These are phyloP conservation scores for Fusarium sacchari DNA, from an alignment of 2,329 filamentous ascomycete genomes.

Conservation along the genomic window DNA sequence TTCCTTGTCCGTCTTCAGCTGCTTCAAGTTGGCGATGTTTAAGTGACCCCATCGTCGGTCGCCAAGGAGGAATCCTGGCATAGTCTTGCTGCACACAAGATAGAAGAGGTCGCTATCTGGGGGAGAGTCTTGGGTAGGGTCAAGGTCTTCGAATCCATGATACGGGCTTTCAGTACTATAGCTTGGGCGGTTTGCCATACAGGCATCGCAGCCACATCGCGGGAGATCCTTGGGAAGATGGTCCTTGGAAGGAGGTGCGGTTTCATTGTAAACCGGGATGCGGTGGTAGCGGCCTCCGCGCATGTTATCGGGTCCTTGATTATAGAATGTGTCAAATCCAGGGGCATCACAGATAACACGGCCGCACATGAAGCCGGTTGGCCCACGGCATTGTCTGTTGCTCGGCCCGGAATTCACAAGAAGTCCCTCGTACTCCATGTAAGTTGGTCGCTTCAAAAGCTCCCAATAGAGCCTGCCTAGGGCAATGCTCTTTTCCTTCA, in stretches of 20 bases:
- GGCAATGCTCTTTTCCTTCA: constrained; percentile 51
- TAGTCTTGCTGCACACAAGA: constrained; percentile 54
- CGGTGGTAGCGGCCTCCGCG: constrained; percentile 26
- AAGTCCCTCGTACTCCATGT: constrained; percentile 58
- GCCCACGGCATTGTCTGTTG: constrained; percentile 42
- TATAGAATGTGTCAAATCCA: constrained; percentile 51
- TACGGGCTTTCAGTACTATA: constrained; percentile 47
- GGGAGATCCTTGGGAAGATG: constrained; percentile 54
- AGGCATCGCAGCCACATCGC: constrained; percentile 55
- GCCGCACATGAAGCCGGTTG: constrained; percentile 52
- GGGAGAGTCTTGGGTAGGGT: constrained; percentile 49
- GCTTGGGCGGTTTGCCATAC: constrained; percentile 38
- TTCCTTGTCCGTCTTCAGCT: constrained; percentile 56
- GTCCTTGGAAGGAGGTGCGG: constrained; percentile 42
- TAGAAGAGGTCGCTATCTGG: constrained; percentile 57
- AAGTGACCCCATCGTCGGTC: constrained; percentile 58
- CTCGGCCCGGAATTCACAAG: constrained; percentile 47
- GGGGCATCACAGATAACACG: constrained; percentile 57
- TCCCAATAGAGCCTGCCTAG: constrained; percentile 60
- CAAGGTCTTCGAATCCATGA: constrained; percentile 53
- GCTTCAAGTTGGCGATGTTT: constrained; percentile 51
- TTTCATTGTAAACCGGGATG: constrained; percentile 18
- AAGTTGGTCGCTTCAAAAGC: constrained; percentile 56
- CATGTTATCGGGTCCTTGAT: constrained; percentile 39
- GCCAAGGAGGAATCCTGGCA: constrained; percentile 58